phyloP scores from a whole-genome alignment of 352 stramenopile genomes.

The Pythium sp. region DNA sequence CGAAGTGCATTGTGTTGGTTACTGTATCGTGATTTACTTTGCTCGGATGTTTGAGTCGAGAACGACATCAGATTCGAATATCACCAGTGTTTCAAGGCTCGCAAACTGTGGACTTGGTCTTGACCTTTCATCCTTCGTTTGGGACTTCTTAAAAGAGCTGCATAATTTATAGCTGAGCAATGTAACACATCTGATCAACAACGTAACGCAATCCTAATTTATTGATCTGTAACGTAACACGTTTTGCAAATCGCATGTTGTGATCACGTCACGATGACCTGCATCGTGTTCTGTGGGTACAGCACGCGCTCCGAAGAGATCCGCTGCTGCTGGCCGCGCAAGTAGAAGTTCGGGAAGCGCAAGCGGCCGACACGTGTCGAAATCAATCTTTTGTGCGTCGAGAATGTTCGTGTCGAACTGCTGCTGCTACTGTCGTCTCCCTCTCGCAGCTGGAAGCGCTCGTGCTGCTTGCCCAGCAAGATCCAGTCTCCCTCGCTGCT shows the following conservation, averaged over 20 bases:
- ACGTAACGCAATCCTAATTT: neutral
- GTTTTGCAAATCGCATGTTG: no score
- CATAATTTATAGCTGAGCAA: no score
- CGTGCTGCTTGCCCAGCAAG: slow-evolving; percentile 56
- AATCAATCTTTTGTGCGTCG: slow-evolving; percentile 46
- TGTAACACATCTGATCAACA: no score
- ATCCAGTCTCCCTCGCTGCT: slow-evolving; percentile 64
- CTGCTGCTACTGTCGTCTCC: neutral
- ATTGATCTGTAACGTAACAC: neutral
- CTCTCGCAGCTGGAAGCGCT: slow-evolving; percentile 34
- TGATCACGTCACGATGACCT: slow-evolving; percentile 28
- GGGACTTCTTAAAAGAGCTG: no score
- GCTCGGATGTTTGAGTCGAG: no score
- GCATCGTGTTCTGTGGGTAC: slow-evolving; percentile 34
- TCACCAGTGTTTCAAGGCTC: no score
- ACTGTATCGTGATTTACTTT: no score
- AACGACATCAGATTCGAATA: no score
- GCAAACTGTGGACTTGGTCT: no score
- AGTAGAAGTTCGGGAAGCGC: slow-evolving; percentile 50
- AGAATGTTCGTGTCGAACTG: slow-evolving; percentile 23
- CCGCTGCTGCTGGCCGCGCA: slow-evolving; percentile 20
- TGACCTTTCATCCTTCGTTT: no score
- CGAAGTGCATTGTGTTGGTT: no score
- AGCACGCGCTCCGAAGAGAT: slow-evolving; percentile 30
- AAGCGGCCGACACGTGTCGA: slow-evolving; percentile 42